phyloP scores from a whole-genome alignment of 306 rosid species.

The Dryas octopetala region DNA sequence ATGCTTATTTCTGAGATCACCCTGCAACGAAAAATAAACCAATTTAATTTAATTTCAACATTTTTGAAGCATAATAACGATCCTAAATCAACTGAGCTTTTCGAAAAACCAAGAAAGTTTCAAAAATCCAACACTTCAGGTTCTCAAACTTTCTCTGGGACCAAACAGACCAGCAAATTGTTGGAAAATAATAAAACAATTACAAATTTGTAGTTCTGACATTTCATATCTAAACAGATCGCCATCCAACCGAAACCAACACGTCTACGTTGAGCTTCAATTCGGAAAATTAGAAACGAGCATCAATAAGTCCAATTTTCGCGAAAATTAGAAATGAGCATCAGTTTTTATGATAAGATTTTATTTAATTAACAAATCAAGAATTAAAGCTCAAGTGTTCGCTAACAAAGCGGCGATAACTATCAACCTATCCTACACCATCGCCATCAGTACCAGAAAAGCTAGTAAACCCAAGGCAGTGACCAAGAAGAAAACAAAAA shows the following conservation, averaged over 20 bases:
- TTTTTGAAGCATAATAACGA: too few species aligned
- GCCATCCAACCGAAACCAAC: too few species aligned
- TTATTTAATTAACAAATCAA: too few species aligned
- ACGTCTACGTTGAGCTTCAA: too few species aligned
- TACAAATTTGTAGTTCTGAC: neutral
- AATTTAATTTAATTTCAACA: neutral
- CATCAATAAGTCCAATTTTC: neutral
- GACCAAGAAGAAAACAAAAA: neutral
- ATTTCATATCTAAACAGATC: too few species aligned
- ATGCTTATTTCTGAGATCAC: conserved; percentile 68
- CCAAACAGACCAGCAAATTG: neutral
- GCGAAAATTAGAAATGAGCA: neutral
- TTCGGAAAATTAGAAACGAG: neutral
- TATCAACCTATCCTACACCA: too few species aligned
- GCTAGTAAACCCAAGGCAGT: neutral
- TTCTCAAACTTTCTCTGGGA: neutral
- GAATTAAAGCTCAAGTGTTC: too few species aligned
- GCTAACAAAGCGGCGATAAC: too few species aligned
- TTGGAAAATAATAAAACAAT: neutral
- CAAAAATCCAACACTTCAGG: neutral
- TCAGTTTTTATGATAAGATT: neutral
- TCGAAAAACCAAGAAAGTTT: neutral
- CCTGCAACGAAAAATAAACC: conserved; percentile 38
- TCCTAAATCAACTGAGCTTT: too few species aligned
- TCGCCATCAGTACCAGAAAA: too few species aligned